Conservation (phyloP, 345 rosid species). For the Chamaenerion angustifolium region DNA sequence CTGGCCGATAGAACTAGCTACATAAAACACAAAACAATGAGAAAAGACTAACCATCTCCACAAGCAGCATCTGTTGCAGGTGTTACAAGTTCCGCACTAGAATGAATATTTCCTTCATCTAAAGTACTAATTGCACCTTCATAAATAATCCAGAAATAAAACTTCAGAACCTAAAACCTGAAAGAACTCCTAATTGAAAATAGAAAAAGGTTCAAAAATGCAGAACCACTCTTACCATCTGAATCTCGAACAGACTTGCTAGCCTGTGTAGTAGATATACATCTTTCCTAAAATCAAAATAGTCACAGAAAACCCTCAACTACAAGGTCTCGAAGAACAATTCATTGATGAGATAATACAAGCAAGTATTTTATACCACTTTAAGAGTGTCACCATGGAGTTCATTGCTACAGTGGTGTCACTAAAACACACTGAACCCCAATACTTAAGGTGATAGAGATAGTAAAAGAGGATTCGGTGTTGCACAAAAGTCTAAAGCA, state of each 20-base stretch:
- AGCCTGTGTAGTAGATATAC: conserved; percentile 21
- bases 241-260: conserved; percentile 54
- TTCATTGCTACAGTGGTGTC: conserved; percentile 8
- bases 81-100: conserved; percentile 27
- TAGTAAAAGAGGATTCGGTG: conserved; percentile 17
- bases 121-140: conserved; percentile 52
- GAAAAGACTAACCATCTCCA: conserved; percentile 32
- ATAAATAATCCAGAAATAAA: conserved; percentile 11
- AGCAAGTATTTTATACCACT: conserved; percentile 22
- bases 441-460: no score
- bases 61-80: conserved; percentile 21
- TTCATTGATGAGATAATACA: neutral
- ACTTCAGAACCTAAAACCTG: conserved; percentile 8
- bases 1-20: neutral
- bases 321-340: neutral
- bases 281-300: conserved; percentile 22
- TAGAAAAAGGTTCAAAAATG: conserved; percentile 9
- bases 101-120: conserved; percentile 38
- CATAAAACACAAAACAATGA: neutral
- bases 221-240: conserved; percentile 46
- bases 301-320: neutral
- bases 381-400: conserved; percentile 23
- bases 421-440: no score
- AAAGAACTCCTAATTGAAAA: neutral
- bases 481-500: conserved; percentile 76